Base-by-base conservation (phyloP, 2,329 filamentous ascomycete species). In the Paecilomyces dactylethromorphus region DNA sequence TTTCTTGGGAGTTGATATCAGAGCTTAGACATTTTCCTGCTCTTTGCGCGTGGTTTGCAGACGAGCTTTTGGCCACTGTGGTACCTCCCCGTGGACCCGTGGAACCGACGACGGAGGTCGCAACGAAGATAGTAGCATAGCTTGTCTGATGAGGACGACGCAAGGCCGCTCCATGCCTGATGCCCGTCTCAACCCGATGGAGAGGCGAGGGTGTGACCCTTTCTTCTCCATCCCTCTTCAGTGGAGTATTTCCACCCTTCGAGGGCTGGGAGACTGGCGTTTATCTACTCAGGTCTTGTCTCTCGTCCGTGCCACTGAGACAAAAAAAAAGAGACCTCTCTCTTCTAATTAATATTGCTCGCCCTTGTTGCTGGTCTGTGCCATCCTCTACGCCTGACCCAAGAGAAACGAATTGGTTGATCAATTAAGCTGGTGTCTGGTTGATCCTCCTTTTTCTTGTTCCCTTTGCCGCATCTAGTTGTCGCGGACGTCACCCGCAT, bases 41-140 rank as follows among this genome's bases (percentile, higher is more conserved):
- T 24, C 31, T 24, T 15, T 54, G 45, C 45, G 55, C 56, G 59
- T 58, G 58, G 52, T 56, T 59, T 60, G 49, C 33, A 26, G 24
- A 26, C 24, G 24, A 26, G 24, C 24, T 35, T 60, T 58, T 55
- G 59, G 61, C 59, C 57, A 60, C 55, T 60, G 65, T 67, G 63
- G 63, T 62, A 67, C 66, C 55, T 59, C 35, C 58, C 62, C 59
- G 64, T 63, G 63, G 62, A 51, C 59, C 62, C 58, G 64, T 66
- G 65, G 63, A 64, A 66, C 66, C 62, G 57, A 58, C 39, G 56
- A 59, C 58, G 57, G 51, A 58, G 59, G 59, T 59, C 58, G 57
- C 58, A 59, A 56, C 58, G 29, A 29, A 58, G 59, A 64, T 63
- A 59, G 59, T 53, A 55, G 57, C 58, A 62, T 51, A 58, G 52